Evolutionary conservation across 2,329 filamentous ascomycete species (phyloP).

Genomic region (Microsporum audouinii): DNA sequence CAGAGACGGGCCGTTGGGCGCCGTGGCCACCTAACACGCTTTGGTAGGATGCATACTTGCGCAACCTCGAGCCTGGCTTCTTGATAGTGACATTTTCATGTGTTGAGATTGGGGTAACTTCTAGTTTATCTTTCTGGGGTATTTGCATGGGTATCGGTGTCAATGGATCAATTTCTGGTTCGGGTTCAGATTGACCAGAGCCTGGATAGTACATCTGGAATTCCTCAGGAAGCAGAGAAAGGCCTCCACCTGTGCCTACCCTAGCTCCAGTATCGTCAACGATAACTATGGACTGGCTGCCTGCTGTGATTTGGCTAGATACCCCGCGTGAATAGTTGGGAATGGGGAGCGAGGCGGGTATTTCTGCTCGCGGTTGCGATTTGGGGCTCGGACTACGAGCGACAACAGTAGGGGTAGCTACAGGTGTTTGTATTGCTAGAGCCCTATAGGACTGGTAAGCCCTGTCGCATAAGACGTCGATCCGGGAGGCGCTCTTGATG

Average conservation of each 20-base stretch:
- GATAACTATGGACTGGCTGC: constrained; percentile 86
- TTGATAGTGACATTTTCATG: background rate
- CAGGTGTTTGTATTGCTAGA: constrained; percentile 48
- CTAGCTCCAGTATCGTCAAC: constrained; percentile 51
- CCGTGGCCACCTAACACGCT: constrained; percentile 18
- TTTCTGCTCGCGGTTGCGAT: background rate
- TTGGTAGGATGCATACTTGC: constrained; percentile 37
- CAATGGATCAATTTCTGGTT: background rate
- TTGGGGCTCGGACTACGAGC: background rate
- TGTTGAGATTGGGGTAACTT: background rate
- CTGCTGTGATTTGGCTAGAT: constrained; percentile 53
- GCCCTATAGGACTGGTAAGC: constrained; percentile 68
- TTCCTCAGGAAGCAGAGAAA: constrained; percentile 5
- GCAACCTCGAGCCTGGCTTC: constrained; percentile 24
- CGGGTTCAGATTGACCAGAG: background rate
- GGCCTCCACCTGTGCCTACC: constrained; percentile 12
- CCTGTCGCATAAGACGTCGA: constrained; percentile 72
- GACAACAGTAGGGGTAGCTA: background rate
- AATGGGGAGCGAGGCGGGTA: background rate
- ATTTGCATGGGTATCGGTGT: background rate
- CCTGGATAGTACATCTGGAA: constrained; percentile 2
- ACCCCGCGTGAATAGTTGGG: constrained; percentile 20
- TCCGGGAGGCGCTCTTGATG: constrained; percentile 46
- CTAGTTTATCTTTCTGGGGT: background rate
- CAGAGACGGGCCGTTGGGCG: background rate